Evolutionary conservation across 495 filamentous ascomycete genomes (phyloP).

Genomic region (Talaromyces stipitatus): DNA sequence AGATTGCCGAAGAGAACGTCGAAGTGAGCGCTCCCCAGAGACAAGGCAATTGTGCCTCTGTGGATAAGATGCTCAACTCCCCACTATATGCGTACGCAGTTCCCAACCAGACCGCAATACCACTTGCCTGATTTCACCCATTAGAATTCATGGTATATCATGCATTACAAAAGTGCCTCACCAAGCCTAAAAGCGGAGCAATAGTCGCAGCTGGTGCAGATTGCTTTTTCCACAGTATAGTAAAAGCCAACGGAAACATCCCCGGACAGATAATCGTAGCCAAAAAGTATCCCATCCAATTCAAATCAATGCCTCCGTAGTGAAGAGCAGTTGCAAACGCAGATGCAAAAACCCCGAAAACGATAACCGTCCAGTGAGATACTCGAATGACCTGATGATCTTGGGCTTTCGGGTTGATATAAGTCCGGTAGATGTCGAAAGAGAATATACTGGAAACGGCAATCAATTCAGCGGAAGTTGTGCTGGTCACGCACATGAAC

Average conservation of each 20-base stretch:
- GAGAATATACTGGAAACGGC: slow-evolving; percentile 23
- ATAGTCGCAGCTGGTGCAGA: slow-evolving; percentile 22
- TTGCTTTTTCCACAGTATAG: slow-evolving; percentile 32
- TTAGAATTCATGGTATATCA: too few species aligned
- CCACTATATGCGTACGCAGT: slow-evolving; percentile 27
- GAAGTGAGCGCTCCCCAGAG: slow-evolving; percentile 22
- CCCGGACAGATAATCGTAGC: slow-evolving; percentile 16
- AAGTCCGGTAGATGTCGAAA: slow-evolving; percentile 29
- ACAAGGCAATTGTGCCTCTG: slow-evolving; percentile 23
- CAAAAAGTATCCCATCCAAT: slow-evolving; percentile 18
- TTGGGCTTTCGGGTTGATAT: slow-evolving; percentile 20
- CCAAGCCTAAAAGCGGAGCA: slow-evolving; percentile 30
- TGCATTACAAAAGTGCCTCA: background rate
- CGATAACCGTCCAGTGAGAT: slow-evolving; percentile 18
- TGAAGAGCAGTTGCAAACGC: slow-evolving; percentile 10
- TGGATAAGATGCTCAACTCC: slow-evolving; percentile 25
- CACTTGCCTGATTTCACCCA: slow-evolving; percentile 9
- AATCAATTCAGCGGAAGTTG: slow-evolving; percentile 22
- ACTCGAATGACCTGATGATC: slow-evolving; percentile 14
- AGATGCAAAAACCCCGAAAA: slow-evolving; percentile 12
- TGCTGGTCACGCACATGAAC: slow-evolving; percentile 27
- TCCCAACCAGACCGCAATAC: slow-evolving; percentile 31
- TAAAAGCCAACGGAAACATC: slow-evolving; percentile 27
- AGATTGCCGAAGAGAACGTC: slow-evolving; percentile 10
- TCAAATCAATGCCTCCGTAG: slow-evolving; percentile 8